These are phyloP conservation scores for Blastobotrys attinorum DNA, from an alignment of 805 yeast genomes.

Conservation along the genomic window DNA sequence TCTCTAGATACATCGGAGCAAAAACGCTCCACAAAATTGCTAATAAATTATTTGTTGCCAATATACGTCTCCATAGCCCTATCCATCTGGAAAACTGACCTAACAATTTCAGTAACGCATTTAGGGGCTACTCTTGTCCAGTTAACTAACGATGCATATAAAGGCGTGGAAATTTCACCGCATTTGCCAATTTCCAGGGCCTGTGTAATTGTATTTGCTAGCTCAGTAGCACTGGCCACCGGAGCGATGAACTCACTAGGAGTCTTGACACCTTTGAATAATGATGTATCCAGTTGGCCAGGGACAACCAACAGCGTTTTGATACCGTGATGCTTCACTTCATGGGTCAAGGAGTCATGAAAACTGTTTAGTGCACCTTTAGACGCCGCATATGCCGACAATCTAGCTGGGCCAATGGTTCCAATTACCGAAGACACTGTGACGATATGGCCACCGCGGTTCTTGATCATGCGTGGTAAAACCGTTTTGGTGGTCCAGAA, in stretches of 20 bases:
- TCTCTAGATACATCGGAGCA: too few relatives aligned
- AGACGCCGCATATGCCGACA: constrained; percentile 76
- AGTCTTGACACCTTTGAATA: constrained; percentile 69
- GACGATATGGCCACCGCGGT: constrained; percentile 50
- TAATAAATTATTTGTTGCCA: neutral
- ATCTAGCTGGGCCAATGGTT: constrained; percentile 71
- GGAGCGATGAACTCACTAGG: constrained; percentile 79
- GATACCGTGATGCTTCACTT: constrained; percentile 42
- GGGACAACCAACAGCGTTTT: constrained; percentile 75
- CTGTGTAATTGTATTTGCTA: constrained; percentile 53
- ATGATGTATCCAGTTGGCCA: constrained; percentile 69
- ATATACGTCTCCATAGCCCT: constrained; percentile 11
- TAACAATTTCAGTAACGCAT: constrained; percentile 8
- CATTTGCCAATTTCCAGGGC: constrained; percentile 48
- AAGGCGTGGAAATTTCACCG: constrained; percentile 15
- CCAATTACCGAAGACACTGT: constrained; percentile 83
- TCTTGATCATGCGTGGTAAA: constrained; percentile 60
- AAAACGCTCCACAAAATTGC: too few relatives aligned
- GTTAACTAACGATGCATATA: constrained; percentile 12
- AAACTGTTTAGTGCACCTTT: constrained; percentile 79
- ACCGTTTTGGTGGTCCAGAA: constrained; percentile 64
- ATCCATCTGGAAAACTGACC: constrained; percentile 15
- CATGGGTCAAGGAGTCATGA: constrained; percentile 72
- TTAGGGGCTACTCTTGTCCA: constrained; percentile 11
- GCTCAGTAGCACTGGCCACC: constrained; percentile 55